Base-by-base conservation (phyloP, 2,329 filamentous ascomycete genomes). In the Talaromyces islandicus region DNA sequence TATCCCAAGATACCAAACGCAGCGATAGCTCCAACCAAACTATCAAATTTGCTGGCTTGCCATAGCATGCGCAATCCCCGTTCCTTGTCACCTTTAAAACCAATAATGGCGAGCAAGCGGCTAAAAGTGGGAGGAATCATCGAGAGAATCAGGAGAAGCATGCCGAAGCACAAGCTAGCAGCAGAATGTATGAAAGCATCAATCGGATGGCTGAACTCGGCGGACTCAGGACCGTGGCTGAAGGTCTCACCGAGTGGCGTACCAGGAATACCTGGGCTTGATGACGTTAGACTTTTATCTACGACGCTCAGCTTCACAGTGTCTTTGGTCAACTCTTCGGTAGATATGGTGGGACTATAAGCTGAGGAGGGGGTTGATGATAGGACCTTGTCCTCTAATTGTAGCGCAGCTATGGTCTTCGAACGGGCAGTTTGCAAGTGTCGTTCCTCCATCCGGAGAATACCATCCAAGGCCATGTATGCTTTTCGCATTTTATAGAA, bases 401-500 rank as follows among this genome's bases (percentile, higher is more conserved):
- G 14, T 62, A 69, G 1, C 24, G 64, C 62, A 2, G 60, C 63
- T 46, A 60, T 55, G 41, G 43, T 56, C 19, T 29, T 54, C 46
- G 59, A 25, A 17, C 52, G 56, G 21, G 61, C 54, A n/a, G 57
- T 54, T 54, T 68, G 68, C 59, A 85, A 68, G 62, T 82, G 86
- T 62, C 82, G 85, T 25, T 83, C 83, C 75, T 96, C 92, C 35
- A 88, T 84, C 62, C 89, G 83, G 70, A 92, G 82, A 59, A 99
- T 90, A 10, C 82, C 82, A 68, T 96, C 89, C 3, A 99, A 80
- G 0, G 91, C 88, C 43, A 91, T 78, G 69, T 90, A 97, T 0
- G 93, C 93, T 72, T 95, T 96, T 63, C 93, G 83, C 66, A 97
- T 76, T 75, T 94, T 96, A 71, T 96, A 95, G 70, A 97, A 97